phyloP scores from a whole-genome alignment of 495 filamentous ascomycete genomes.

The Parmelia sp. region DNA sequence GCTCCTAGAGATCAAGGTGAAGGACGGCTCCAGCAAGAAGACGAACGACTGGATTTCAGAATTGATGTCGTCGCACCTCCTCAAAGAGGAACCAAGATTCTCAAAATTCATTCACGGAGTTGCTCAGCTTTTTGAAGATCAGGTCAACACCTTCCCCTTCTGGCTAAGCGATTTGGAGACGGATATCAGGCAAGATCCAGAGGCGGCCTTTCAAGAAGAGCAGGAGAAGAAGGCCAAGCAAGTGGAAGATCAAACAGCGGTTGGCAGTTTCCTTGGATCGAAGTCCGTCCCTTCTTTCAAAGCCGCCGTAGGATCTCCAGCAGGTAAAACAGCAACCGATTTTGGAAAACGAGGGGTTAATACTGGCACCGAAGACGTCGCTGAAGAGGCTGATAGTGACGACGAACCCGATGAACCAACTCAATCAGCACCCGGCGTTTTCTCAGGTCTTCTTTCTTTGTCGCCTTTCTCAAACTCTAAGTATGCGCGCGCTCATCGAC shows the following conservation, averaged over 20 bases:
- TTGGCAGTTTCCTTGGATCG: slow-evolving; percentile 71
- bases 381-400: slow-evolving; percentile 38
- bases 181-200: slow-evolving; percentile 88
- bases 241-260: slow-evolving; percentile 78
- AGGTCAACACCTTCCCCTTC: slow-evolving; percentile 93
- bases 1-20: slow-evolving; percentile 86
- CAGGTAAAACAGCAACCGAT: slow-evolving; percentile 39
- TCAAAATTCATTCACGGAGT: slow-evolving; percentile 96
- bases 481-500: slow-evolving; percentile 53
- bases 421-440: slow-evolving; percentile 25
- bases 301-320: slow-evolving; percentile 55
- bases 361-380: slow-evolving; percentile 30
- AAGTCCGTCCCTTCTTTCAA: slow-evolving; percentile 45
- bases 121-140: slow-evolving; percentile 84
- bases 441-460: slow-evolving; percentile 46
- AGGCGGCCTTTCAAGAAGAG: slow-evolving; percentile 83
- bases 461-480: slow-evolving; percentile 72
- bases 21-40: slow-evolving; percentile 58
- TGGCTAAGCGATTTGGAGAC: slow-evolving; percentile 86
- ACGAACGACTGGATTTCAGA: slow-evolving; percentile 82
- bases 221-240: slow-evolving; percentile 72
- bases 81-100: slow-evolving; percentile 82
- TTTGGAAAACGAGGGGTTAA: slow-evolving; percentile 22
- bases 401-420: slow-evolving; percentile 31
- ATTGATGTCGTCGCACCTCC: slow-evolving; percentile 83